Base-by-base conservation (phyloP, 202 grass and related monocot species). In the Schoenoplectus triqueter region DNA sequence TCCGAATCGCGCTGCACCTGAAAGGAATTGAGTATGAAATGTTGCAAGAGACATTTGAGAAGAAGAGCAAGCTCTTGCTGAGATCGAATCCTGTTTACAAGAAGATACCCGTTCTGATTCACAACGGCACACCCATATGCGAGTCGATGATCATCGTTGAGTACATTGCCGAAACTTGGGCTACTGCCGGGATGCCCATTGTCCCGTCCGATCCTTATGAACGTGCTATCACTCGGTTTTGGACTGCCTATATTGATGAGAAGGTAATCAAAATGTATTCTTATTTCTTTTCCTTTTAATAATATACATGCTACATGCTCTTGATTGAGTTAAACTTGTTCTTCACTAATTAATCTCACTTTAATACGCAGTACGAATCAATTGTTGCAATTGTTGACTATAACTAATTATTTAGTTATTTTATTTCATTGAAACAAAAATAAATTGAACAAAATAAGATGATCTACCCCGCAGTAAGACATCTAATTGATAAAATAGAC, bases 201-300 rank as follows among this genome's bases (percentile, higher is more conserved):
- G 17, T 64, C 61, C 6, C n/a, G 18, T 15, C 61, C 61, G 61
- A 64, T 64, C 61, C 61, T 6, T 64, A 64, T 21, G 18, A 64
- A 8, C n/a, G 61, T 21, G 61, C 61, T 8, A 9, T 64, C 19
- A n/a, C 61, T 20, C 61, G 61, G 1, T 64, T 64, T 64, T 64
- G 61, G 61, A 64, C 61, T 21, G 61, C 61, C 61, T 64, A 64
- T 7, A 64, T 64, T 64, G 61, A 64, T 64, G 61, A 64, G n/a
- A 64, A 64, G 61, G 61, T 64, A 19, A 6, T 19, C 3, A 56
- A 49, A 49, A 4, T 49, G 2, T 57, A 1, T 14, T 57, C 3
- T 57, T 14, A 2, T 57, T 14, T 3, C 11, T 14, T 57, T 3
- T 15, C 3, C 3, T 3, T 60, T 60, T 60, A 10, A 3, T 10